A percentile compares a stretch with the other conserved stretches of the same genome.
phyloP scores from a whole-genome alignment of 495 filamentous ascomycete species.

The Penicillium argentinense region DNA sequence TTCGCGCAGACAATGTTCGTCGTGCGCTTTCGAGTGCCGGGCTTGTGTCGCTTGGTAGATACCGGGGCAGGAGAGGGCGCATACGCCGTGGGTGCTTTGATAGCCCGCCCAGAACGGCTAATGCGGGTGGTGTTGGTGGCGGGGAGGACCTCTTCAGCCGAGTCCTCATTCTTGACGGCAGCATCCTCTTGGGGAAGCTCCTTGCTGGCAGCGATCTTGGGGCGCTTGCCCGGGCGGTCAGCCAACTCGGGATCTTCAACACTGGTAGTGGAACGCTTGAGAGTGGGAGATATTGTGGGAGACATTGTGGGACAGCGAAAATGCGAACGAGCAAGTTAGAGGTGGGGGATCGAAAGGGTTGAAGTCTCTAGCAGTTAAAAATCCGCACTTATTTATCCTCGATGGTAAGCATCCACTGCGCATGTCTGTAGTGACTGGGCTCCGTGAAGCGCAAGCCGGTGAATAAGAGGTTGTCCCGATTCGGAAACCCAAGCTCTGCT shows the following conservation, averaged over 20 bases:
- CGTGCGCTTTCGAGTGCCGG: conserved; percentile 46
- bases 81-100: conserved; percentile 12
- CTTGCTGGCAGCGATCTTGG: conserved; percentile 4
- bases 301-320: too few relatives aligned
- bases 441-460: neutral
- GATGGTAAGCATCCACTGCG: too few relatives aligned
- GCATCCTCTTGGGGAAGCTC: neutral
- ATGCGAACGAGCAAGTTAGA: too few relatives aligned
- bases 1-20: conserved; percentile 62
- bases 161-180: neutral
- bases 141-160: neutral
- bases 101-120: conserved; percentile 17
- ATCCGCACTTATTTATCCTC: too few relatives aligned
- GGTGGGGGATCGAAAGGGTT: too few relatives aligned
- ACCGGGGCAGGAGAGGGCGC: conserved; percentile 4
- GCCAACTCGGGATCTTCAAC: neutral
- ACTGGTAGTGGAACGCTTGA: too few relatives aligned
- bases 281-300: too few relatives aligned
- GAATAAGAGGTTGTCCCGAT: neutral
- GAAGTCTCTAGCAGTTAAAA: too few relatives aligned
- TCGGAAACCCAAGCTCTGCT: neutral
- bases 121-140: conserved; percentile 11
- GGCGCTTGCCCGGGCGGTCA: neutral
- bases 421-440: too few relatives aligned
- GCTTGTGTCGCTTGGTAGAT: conserved; percentile 42